phyloP scores from a whole-genome alignment of 768 basidiomycete species.

The Mycena venus region DNA sequence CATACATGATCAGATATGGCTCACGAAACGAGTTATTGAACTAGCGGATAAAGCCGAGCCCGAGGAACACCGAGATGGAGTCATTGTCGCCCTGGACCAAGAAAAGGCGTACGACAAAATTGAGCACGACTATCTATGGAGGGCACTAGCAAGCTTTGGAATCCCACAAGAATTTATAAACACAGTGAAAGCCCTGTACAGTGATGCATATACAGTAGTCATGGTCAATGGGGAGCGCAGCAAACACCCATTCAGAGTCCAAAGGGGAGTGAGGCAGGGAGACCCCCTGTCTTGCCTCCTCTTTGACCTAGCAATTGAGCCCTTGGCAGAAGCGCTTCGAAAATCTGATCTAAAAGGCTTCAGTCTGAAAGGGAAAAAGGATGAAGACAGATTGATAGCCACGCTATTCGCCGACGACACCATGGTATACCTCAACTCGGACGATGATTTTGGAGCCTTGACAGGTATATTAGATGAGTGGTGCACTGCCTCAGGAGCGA shows the following conservation, averaged over 20 bases:
- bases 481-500: background rate
- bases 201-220: background rate
- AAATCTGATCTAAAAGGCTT: background rate
- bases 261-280: conserved; percentile 25
- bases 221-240: background rate
- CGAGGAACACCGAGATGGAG: no score
- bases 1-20: no score
- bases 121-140: background rate
- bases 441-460: background rate
- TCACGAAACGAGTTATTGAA: no score
- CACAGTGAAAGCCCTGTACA: background rate
- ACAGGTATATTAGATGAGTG: background rate
- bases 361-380: background rate
- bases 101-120: no score
- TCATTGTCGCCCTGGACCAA: no score
- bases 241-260: conserved; percentile 26
- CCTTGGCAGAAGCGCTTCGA: background rate
- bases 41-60: no score
- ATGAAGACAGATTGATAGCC: background rate
- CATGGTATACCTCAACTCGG: background rate
- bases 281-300: conserved; percentile 36
- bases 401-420: background rate
- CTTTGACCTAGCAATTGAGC: no score
- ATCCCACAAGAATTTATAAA: conserved; percentile 3
- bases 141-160: conserved; percentile 31